Evolutionary conservation across 2,329 filamentous ascomycete species (phyloP), one percentile per base, ranked within the genome.

Genomic region (Pseudogymnoascus sp.): DNA sequence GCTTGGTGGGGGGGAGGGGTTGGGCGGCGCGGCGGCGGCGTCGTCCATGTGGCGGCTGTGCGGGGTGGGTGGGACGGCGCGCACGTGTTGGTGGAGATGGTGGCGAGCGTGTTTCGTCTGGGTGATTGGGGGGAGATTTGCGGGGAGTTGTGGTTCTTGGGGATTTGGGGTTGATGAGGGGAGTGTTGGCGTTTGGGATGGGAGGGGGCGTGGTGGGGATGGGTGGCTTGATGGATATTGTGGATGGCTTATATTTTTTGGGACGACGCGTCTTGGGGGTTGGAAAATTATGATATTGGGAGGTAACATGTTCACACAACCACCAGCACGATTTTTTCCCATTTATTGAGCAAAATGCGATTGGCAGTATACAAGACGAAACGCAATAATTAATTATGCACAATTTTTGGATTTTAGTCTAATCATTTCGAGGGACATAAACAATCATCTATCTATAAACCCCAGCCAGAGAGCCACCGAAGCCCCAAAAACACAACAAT

Each of bases 1-100:
- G 40, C 40, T 44, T 44, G 17, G 40, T 44, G 40, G 40, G 19
- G 40, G 40, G 40, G 40, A 44, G 40, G 40, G 40, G 38, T 42
- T 2, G 2, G 38, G 38, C 38, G 38, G n/a, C 17, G 38, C 17
- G 40, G 40, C 19, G 19, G 17, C 7, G 38, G 17, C 33, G 33
- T 37, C 33, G 33, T 37, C 40, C 40, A 44, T 35, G 10, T 29
- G 23, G 37, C 19, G 42, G 56, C 7, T 33, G 53, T 31, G 46
- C 31, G 31, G 50, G 63, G 53, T 59, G 50, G 60, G 42, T 17
- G 46, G 65, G 13, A 67, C 63, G 64, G 69, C 65, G n/a, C 53
- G 40, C 38, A 53, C 23, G 44, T 53, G 23, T 29, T 53, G 7
- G 44, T 53, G 44, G 44, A 53, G 23, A 23, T 17, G 21, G 44